These are phyloP conservation scores for Aspergillus biplanus DNA, from an alignment of 495 filamentous ascomycete species.

Conservation along the genomic window DNA sequence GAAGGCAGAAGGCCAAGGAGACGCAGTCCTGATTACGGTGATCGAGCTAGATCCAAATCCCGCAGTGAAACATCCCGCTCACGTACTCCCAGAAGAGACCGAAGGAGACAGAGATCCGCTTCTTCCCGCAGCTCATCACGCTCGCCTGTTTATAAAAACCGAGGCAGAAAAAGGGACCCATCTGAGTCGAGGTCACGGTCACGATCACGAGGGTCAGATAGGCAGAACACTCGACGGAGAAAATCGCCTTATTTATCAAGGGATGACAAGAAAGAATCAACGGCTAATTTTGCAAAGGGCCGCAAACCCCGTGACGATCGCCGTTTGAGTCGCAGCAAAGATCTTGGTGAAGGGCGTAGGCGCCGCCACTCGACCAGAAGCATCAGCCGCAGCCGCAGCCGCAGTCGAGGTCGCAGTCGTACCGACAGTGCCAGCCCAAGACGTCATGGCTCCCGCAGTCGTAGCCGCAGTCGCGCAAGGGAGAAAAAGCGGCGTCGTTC, in stretches of 20 bases:
- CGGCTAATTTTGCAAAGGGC: conserved; percentile 57
- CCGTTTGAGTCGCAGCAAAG: conserved; percentile 45
- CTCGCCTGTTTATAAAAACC: conserved; percentile 35
- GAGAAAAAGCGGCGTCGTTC: conserved; percentile 57
- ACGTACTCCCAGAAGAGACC: conserved; percentile 63
- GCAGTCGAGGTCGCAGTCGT: conserved; percentile 46
- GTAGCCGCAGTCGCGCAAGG: conserved; percentile 36
- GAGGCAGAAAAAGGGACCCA: conserved; percentile 36
- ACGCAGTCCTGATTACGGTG: conserved; percentile 52
- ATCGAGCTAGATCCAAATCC: conserved; percentile 54
- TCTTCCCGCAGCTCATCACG: conserved; percentile 53
- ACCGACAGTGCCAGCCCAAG: conserved; percentile 39
- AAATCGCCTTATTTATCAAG: conserved; percentile 47
- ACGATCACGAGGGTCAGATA: conserved; percentile 40
- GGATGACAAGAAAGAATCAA: conserved; percentile 41
- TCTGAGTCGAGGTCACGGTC: conserved; percentile 48
- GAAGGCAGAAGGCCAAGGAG: conserved; percentile 40
- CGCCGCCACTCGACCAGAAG: conserved; percentile 47
- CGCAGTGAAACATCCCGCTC: conserved; percentile 61
- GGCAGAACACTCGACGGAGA: conserved; percentile 36
- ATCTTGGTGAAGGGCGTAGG: conserved; percentile 36
- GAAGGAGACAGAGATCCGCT: conserved; percentile 44
- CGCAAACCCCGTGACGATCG: conserved; percentile 40
- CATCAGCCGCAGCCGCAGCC: conserved; percentile 44
- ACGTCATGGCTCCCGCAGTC: conserved; percentile 33